phyloP scores from a whole-genome alignment of 2,329 filamentous ascomycete species.

The Fusarium sp. region DNA sequence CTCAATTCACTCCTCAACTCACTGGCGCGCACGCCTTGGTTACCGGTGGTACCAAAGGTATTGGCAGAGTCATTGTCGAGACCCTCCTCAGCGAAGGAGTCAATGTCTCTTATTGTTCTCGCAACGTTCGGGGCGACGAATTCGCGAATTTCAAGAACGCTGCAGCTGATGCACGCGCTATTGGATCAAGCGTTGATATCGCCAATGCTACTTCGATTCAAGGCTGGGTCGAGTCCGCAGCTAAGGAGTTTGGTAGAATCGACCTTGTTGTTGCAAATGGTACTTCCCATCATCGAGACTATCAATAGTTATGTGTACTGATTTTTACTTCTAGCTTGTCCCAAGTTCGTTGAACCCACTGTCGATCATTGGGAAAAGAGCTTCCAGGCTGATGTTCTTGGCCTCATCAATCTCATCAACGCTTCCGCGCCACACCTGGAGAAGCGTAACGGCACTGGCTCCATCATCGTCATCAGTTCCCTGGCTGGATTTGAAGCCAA shows the following conservation, averaged over 20 bases:
- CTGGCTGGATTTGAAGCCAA: slow-evolving; percentile 43
- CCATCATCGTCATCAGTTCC: slow-evolving; percentile 47
- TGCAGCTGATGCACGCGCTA: slow-evolving; percentile 23
- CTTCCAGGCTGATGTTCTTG: slow-evolving; percentile 46
- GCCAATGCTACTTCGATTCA: slow-evolving; percentile 14
- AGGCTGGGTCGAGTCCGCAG: slow-evolving; percentile 9
- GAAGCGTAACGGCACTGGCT: slow-evolving; percentile 35
- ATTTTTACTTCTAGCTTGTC: slow-evolving; percentile 20
- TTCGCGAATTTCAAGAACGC: slow-evolving; percentile 34
- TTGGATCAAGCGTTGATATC: slow-evolving; percentile 45
- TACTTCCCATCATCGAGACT: accelerated
- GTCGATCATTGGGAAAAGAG: slow-evolving; percentile 44
- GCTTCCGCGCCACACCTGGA: slow-evolving; percentile 35
- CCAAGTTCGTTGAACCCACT: slow-evolving; percentile 17
- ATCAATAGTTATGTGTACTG: neutral
- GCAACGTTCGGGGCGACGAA: slow-evolving; percentile 37
- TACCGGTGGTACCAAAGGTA: slow-evolving; percentile 43
- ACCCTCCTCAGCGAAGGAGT: slow-evolving; percentile 43
- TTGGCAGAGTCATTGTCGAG: slow-evolving; percentile 44
- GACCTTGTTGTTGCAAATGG: slow-evolving; percentile 22
- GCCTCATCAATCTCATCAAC: slow-evolving; percentile 43
- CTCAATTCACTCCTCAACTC: slow-evolving; percentile 26
- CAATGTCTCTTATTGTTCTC: slow-evolving; percentile 48
- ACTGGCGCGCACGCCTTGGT: neutral
- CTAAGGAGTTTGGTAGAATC: slow-evolving; percentile 14